phyloP scores from a whole-genome alignment of 2,329 filamentous ascomycete genomes.

The Diaporthe aspalathi region DNA sequence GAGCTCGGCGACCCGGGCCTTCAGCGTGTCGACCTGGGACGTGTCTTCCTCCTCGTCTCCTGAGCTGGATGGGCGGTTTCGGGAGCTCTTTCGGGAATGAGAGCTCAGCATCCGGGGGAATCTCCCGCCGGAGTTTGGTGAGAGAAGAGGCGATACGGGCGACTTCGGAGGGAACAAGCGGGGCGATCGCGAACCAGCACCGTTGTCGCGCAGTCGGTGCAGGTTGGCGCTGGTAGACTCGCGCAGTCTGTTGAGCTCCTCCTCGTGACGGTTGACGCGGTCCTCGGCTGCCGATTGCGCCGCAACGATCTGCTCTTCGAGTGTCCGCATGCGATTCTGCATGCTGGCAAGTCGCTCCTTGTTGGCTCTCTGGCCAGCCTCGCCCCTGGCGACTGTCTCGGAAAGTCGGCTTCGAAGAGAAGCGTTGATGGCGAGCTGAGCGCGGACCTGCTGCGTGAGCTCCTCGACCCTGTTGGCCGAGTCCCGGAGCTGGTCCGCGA shows the following conservation, averaged over 20 bases:
- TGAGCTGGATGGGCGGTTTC: conserved; percentile 55
- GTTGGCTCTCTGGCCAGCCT: conserved; percentile 83
- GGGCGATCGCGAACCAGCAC: conserved; percentile 55
- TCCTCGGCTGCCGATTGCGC: conserved; percentile 91
- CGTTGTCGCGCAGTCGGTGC: conserved; percentile 72
- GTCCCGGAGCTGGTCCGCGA: conserved; percentile 76
- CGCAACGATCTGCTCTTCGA: conserved; percentile 85
- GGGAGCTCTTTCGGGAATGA: conserved; percentile 36
- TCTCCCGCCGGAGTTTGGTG: conserved; percentile 31
- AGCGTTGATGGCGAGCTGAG: conserved; percentile 83
- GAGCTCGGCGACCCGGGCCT: conserved; percentile 83
- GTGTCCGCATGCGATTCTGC: conserved; percentile 80
- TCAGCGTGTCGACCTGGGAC: conserved; percentile 79
- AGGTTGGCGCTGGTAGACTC: conserved; percentile 83
- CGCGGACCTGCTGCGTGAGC: conserved; percentile 80
- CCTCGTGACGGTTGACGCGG: conserved; percentile 83
- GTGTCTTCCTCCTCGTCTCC: conserved; percentile 81
- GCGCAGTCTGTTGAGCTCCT: conserved; percentile 80
- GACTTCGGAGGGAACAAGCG: conserved; percentile 67
- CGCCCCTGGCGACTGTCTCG: conserved; percentile 84
- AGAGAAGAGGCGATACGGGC: conserved; percentile 65
- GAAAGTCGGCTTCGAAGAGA: conserved; percentile 80
- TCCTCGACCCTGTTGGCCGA: conserved; percentile 83
- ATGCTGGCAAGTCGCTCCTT: conserved; percentile 85
- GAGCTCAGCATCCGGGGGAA: conserved; percentile 40